Conservation (phyloP, 139 green algal genomes). For the Chlorella sp. region DNA sequence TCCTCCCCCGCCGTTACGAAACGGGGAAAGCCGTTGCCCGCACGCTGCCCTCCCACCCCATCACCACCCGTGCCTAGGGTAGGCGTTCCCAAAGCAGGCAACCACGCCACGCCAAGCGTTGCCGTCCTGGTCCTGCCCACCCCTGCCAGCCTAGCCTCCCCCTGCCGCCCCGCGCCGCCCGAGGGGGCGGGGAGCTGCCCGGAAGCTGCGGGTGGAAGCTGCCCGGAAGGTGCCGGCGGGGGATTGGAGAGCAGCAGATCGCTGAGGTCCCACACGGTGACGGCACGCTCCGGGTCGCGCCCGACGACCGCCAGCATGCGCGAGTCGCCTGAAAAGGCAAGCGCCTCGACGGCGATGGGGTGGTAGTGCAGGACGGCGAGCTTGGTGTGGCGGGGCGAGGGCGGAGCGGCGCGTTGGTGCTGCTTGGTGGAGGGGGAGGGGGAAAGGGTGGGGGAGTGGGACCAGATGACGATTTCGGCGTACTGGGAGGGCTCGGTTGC, state of each 20-base stretch:
- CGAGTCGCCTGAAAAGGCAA: slow-evolving; percentile 41
- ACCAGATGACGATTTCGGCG: slow-evolving; percentile 26
- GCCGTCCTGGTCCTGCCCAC: not conserved
- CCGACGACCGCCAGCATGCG: slow-evolving; percentile 37
- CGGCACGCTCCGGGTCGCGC: slow-evolving; percentile 26
- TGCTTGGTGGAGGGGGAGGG: no score
- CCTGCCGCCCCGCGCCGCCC: not conserved
- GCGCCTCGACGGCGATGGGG: slow-evolving; percentile 25
- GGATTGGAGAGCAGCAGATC: no score
- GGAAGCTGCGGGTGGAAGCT: no score
- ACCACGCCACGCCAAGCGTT: no score
- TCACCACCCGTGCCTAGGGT: no score
- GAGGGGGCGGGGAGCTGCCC: not conserved
- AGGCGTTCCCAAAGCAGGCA: no score
- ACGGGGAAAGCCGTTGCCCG: not conserved
- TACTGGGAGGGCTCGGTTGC: slow-evolving; percentile 9
- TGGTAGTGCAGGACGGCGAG: slow-evolving; percentile 30
- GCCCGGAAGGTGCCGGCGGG: no score
- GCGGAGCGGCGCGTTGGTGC: no score
- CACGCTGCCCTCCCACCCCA: no score
- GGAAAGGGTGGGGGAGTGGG: no score
- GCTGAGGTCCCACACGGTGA: slow-evolving; percentile 60
- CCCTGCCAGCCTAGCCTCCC: not conserved
- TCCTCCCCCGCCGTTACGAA: slow-evolving; percentile 9
- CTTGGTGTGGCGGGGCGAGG: no score